Conservation (phyloP, 352 stramenopile species). For the Phytophthora rubi region DNA sequence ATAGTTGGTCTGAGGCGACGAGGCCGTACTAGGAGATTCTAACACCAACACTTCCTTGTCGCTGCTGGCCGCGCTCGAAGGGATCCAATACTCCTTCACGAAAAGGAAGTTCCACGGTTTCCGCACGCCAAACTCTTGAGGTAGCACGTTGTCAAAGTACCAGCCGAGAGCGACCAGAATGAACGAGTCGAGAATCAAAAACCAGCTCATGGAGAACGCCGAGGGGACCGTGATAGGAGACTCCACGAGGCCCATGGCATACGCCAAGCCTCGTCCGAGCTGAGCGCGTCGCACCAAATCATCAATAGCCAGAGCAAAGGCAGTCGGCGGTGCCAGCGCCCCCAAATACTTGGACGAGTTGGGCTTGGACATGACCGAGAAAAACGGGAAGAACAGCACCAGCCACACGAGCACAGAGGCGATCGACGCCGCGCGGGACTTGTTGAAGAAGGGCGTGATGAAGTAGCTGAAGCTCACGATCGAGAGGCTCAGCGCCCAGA, state of each 20-base stretch:
- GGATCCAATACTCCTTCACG: conserved; percentile 38
- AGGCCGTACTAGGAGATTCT: conserved; percentile 28
- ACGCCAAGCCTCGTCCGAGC: conserved; percentile 62
- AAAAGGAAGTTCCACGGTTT: conserved; percentile 94
- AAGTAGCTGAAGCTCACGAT: conserved; percentile 76
- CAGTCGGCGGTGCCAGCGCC: conserved; percentile 67
- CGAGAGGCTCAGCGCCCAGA: conserved; percentile 64
- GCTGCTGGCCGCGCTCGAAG: conserved; percentile 6
- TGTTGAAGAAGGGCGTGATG: conserved; percentile 77
- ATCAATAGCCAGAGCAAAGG: conserved; percentile 77
- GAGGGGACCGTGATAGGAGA: conserved; percentile 50
- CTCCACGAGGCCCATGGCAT: conserved; percentile 51
- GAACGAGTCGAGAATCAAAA: conserved; percentile 83
- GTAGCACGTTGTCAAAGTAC: conserved; percentile 95
- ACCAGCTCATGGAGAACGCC: conserved; percentile 62
- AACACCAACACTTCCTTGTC: conserved; percentile 35
- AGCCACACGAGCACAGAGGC: conserved; percentile 75
- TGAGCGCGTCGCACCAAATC: conserved; percentile 64
- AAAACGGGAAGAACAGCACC: conserved; percentile 79
- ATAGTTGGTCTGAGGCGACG: conserved; percentile 38
- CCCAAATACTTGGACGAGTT: conserved; percentile 60
- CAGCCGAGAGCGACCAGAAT: conserved; percentile 86
- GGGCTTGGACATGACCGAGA: conserved; percentile 60
- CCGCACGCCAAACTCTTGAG: conserved; percentile 88
- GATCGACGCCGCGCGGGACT: conserved; percentile 67